phyloP scores from a whole-genome alignment of 306 rosid species.

The Trifolium dubium region DNA sequence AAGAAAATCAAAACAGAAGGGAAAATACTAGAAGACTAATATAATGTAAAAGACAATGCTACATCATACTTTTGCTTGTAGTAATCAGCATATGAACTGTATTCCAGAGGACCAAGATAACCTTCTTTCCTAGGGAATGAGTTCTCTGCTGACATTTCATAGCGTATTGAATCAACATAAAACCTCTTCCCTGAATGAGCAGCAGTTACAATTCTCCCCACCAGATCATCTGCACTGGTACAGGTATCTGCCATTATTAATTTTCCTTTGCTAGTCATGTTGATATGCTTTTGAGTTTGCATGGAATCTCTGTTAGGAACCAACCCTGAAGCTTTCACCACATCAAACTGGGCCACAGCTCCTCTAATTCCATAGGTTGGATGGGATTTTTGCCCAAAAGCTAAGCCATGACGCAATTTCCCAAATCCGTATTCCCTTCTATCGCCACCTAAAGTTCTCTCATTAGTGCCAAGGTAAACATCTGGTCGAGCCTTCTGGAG shows the following conservation, averaged over 20 bases:
- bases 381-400: conserved; percentile 90
- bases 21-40: conserved; percentile 30
- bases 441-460: conserved; percentile 97
- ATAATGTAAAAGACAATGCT: conserved; percentile 42
- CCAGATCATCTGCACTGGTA: conserved; percentile 70
- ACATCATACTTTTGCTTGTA: conserved; percentile 90
- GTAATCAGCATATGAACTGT: conserved; percentile 97
- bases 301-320: conserved; percentile 67
- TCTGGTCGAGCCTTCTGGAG: conserved; percentile 99
- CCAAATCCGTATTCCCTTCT: conserved; percentile 97
- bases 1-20: conserved; percentile 24
- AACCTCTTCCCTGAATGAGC: conserved; percentile 99
- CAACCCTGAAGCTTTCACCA: conserved; percentile 94
- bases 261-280: conserved; percentile 56
- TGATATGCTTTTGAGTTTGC: conserved; percentile 52
- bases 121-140: conserved; percentile 98
- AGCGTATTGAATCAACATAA: conserved; percentile 91
- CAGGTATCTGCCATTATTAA: conserved; percentile 90
- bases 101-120: conserved; percentile 98
- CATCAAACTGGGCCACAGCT: conserved; percentile 97
- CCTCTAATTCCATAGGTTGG: conserved; percentile 99
- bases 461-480: conserved; percentile 98
- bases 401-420: conserved; percentile 95
- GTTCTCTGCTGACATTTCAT: conserved; percentile 90
- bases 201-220: conserved; percentile 92